Conservation (phyloP, 352 stramenopile species). For the Thalassiosira gravida region DNA sequence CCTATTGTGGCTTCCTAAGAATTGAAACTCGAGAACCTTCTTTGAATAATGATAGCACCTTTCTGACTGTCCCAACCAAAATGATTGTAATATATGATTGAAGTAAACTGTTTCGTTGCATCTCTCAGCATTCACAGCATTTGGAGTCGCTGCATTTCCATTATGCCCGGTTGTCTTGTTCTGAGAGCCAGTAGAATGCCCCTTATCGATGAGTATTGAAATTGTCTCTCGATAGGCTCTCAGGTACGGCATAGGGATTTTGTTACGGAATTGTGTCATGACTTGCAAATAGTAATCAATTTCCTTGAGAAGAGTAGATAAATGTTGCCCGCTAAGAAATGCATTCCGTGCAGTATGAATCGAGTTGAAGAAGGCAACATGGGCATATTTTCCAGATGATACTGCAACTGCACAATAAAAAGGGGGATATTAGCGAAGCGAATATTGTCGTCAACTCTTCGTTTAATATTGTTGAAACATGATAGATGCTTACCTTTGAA, state of each 20-base stretch:
- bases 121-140: conserved; percentile 4
- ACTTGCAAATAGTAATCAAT: conserved; percentile 27
- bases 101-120: conserved; percentile 10
- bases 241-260: background rate
- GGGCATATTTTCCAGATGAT: background rate
- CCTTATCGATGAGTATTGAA: conserved; percentile 26
- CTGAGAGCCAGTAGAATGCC: background rate
- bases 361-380: conserved; percentile 16
- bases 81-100: conserved; percentile 23
- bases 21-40: conserved; percentile 15
- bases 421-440: background rate
- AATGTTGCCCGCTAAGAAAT: conserved; percentile 25
- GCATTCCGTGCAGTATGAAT: background rate
- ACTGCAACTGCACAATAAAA: conserved; percentile 1
- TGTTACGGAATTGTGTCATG: background rate
- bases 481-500: conserved; percentile 23
- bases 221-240: conserved; percentile 20
- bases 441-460: background rate
- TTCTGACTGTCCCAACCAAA: conserved; percentile 30
- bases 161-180: background rate
- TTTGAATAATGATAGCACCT: conserved; percentile 27
- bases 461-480: background rate
- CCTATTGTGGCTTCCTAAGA: conserved; percentile 13
- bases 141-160: background rate
- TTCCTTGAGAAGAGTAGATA: conserved; percentile 13